Evolutionary conservation across 2,329 filamentous ascomycete species (phyloP).

Genomic region (Nothopassalora personata): DNA sequence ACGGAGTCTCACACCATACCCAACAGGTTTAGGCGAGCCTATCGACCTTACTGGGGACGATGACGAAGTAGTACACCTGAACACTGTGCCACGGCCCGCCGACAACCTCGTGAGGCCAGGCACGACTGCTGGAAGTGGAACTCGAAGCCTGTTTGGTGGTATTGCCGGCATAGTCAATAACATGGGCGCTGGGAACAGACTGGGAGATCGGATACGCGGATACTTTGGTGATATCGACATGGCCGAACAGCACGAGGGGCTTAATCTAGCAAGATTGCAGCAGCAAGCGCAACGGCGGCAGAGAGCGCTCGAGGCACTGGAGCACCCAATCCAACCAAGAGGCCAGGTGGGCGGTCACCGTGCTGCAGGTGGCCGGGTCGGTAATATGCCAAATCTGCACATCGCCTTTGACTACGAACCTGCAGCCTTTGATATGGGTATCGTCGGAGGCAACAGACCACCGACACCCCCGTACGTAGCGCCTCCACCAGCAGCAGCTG

Average conservation of each 20-base stretch:
- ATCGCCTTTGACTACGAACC: slow-evolving; percentile 35
- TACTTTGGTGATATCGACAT: background rate
- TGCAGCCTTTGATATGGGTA: slow-evolving; percentile 42
- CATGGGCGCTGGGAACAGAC: slow-evolving; percentile 1
- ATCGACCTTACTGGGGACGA: slow-evolving; percentile 33
- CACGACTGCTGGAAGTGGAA: slow-evolving; percentile 21
- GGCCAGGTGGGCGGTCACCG: background rate
- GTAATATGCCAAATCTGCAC: slow-evolving; percentile 1
- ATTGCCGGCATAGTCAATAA: background rate
- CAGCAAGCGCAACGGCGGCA: background rate
- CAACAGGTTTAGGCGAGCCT: slow-evolving; percentile 19
- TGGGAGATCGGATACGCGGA: background rate
- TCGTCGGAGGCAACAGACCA: slow-evolving; percentile 26
- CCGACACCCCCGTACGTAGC: slow-evolving; percentile 53
- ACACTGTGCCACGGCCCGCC: slow-evolving; percentile 16
- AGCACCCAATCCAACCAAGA: background rate
- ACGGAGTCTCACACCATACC: slow-evolving; percentile 22
- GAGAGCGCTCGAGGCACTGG: too few relatives aligned
- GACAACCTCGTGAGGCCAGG: slow-evolving; percentile 24
- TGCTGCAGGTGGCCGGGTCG: background rate
- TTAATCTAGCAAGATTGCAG: background rate
- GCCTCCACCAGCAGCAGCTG: slow-evolving; percentile 60
- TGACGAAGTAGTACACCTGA: slow-evolving; percentile 28
- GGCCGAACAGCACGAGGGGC: background rate
- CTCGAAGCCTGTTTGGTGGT: slow-evolving; percentile 12